Conservation (phyloP, 306 rosid species). For the Argentina anserina region DNA sequence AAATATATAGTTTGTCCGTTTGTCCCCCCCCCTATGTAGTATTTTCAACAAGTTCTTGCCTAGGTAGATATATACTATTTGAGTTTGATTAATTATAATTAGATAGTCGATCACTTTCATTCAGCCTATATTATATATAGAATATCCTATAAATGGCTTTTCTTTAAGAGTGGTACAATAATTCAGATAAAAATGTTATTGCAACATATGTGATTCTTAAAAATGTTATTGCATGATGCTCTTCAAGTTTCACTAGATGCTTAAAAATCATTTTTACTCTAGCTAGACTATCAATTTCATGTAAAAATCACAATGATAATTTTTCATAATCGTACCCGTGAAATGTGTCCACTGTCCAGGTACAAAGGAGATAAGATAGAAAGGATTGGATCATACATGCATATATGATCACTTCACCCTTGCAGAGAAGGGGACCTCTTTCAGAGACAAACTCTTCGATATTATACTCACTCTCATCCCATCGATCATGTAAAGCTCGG, state of each 20-base stretch:
- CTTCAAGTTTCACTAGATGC: too few species aligned
- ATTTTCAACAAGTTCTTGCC: neutral
- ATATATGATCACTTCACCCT: neutral
- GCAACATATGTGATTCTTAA: too few species aligned
- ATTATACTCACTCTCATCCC: neutral
- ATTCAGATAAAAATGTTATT: too few species aligned
- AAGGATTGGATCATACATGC: neutral
- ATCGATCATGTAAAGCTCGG: neutral
- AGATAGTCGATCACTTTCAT: neutral
- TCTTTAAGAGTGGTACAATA: too few species aligned
- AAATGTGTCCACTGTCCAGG: neutral
- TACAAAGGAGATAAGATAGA: neutral
- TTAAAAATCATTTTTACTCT: too few species aligned
- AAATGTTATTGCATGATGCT: too few species aligned
- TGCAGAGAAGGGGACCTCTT: neutral
- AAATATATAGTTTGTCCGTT: constrained; percentile 2
- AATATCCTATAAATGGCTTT: too few species aligned
- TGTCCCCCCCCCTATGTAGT: neutral
- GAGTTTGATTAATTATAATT: neutral
- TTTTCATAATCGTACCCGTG: too few species aligned
- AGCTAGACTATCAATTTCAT: too few species aligned
- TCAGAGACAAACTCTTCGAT: neutral
- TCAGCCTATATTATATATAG: too few species aligned
- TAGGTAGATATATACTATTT: neutral
- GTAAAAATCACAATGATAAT: neutral